Conservation (phyloP, 257 asterid species). For the Fraxinus cuspidata region DNA sequence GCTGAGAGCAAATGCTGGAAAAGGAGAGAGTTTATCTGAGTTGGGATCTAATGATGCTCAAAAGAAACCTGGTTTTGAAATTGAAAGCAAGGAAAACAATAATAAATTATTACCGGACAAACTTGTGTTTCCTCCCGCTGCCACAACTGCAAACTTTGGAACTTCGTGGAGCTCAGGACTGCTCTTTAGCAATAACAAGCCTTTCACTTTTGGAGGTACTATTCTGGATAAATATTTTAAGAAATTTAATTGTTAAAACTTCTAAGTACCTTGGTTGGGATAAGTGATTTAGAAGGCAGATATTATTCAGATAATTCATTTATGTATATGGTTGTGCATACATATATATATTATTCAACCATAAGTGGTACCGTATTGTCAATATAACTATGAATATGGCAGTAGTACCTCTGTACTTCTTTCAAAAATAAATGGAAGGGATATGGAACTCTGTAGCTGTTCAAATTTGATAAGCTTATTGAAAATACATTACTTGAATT, state of each 20-base stretch:
- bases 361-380: background rate
- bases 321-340: background rate
- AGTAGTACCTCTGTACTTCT: background rate
- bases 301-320: constrained; percentile 5
- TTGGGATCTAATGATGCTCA: constrained; percentile 37
- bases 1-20: constrained; percentile 65
- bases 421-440: background rate
- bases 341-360: background rate
- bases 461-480: background rate
- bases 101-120: constrained; percentile 30
- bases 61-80: constrained; percentile 31
- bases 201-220: constrained; percentile 60
- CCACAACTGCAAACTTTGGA: constrained; percentile 44
- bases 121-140: constrained; percentile 5
- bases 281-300: background rate
- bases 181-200: constrained; percentile 35
- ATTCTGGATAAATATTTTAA: constrained; percentile 9
- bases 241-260: background rate
- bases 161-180: constrained; percentile 47
- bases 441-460: background rate
- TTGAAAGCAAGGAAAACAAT: constrained; percentile 25
- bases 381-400: background rate
- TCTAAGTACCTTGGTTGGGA: background rate
- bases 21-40: constrained; percentile 37
- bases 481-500: background rate